These are phyloP conservation scores for Lentinula raphanica DNA, from an alignment of 768 basidiomycete species.

Conservation along the genomic window DNA sequence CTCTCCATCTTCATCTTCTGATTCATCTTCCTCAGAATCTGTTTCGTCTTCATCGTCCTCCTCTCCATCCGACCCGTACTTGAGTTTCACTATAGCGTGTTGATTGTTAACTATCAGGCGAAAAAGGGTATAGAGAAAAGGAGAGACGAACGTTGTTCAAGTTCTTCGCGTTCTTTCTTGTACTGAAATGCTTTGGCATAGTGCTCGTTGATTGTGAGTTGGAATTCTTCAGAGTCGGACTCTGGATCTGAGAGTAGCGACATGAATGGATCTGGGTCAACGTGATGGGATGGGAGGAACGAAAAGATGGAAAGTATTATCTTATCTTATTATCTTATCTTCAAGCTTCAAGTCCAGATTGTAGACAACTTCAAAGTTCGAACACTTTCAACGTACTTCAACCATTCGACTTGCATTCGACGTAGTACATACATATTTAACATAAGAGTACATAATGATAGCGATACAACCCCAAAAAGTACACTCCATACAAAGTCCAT, in stretches of 20 bases:
- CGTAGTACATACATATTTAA: background rate
- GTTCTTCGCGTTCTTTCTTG: slow-evolving; percentile 82
- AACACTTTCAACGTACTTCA: too few species aligned
- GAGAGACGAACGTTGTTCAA: slow-evolving; percentile 57
- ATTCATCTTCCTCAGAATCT: slow-evolving; percentile 74
- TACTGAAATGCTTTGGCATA: slow-evolving; percentile 80
- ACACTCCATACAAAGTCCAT: too few species aligned
- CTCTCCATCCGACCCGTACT: slow-evolving; percentile 75
- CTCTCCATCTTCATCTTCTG: slow-evolving; percentile 92
- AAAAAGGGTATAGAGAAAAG: background rate
- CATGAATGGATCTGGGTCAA: slow-evolving; percentile 1
- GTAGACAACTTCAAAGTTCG: too few species aligned
- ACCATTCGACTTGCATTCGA: too few species aligned
- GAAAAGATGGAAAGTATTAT: background rate
- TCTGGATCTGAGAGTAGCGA: slow-evolving; percentile 40
- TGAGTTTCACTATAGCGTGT: slow-evolving; percentile 66
- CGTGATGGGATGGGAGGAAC: background rate
- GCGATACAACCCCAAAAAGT: too few species aligned
- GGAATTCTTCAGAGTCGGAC: slow-evolving; percentile 28
- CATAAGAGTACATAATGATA: background rate
- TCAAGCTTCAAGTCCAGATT: too few species aligned
- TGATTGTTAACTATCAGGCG: background rate
- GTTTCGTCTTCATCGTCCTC: slow-evolving; percentile 48
- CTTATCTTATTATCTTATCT: slow-evolving; percentile 6
- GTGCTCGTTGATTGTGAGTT: slow-evolving; percentile 66